phyloP scores from a whole-genome alignment of 1,284 basidiomycete species.

The Puccinia polysora region DNA sequence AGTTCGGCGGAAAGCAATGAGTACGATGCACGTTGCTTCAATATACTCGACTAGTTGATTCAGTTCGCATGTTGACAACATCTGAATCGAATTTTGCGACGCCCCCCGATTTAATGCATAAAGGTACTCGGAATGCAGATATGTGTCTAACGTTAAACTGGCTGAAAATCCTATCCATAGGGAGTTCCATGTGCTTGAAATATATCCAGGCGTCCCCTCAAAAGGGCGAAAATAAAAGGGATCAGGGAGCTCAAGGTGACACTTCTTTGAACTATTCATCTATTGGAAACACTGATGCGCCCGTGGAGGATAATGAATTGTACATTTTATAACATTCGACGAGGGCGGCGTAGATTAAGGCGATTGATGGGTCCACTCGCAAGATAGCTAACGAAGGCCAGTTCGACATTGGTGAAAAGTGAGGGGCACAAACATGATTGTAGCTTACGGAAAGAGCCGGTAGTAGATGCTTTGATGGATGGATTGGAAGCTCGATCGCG shows the following conservation, averaged over 20 bases:
- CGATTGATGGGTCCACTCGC: slow-evolving; percentile 9
- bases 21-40: slow-evolving; percentile 20
- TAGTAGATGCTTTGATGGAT: slow-evolving; percentile 20
- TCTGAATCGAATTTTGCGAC: slow-evolving; percentile 10
- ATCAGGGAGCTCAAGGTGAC: slow-evolving; percentile 1
- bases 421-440: slow-evolving; percentile 36
- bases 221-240: background rate
- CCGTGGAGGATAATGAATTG: background rate
- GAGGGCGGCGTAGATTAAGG: slow-evolving; percentile 16
- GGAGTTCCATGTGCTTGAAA: slow-evolving; percentile 7
- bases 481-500: slow-evolving; percentile 21
- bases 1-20: slow-evolving; percentile 29
- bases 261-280: background rate
- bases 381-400: slow-evolving; percentile 11
- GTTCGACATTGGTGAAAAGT: slow-evolving; percentile 32
- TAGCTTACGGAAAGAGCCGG: slow-evolving; percentile 42
- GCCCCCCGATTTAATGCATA: slow-evolving; percentile 11
- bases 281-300: background rate
- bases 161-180: background rate
- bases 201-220: slow-evolving; percentile 1
- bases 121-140: background rate
- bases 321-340: slow-evolving; percentile 10
- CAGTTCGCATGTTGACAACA: slow-evolving; percentile 21
- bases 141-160: background rate
- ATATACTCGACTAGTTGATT: slow-evolving; percentile 11